phyloP scores from a whole-genome alignment of 441 rosid species.

The Gossypium aridum region DNA sequence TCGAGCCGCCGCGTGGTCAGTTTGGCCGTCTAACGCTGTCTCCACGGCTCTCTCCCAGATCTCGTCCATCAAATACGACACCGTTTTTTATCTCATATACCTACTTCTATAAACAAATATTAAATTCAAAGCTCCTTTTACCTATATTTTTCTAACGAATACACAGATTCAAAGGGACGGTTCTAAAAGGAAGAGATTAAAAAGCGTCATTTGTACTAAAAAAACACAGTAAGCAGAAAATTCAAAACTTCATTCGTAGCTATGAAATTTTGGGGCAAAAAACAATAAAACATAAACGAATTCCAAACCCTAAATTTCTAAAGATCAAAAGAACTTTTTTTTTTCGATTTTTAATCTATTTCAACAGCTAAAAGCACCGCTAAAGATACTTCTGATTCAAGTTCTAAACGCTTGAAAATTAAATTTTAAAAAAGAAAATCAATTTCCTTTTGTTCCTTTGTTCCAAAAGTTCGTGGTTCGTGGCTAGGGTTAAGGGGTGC shows the following conservation, averaged over 20 bases:
- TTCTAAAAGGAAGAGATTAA: not conserved
- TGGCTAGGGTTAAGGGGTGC: slow-evolving; percentile 18
- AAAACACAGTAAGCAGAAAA: not conserved
- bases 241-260: not conserved
- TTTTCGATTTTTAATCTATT: not conserved
- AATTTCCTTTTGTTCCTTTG: slow-evolving; percentile 6
- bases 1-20: slow-evolving; percentile 36
- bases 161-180: not conserved
- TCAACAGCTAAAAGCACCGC: not conserved
- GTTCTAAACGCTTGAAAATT: not conserved
- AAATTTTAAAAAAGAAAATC: not conserved
- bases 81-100: slow-evolving; percentile 7
- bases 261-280: not conserved
- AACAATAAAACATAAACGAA: not conserved
- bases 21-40: slow-evolving; percentile 56
- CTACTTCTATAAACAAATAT: not conserved
- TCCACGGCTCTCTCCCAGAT: slow-evolving; percentile 77
- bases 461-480: not conserved
- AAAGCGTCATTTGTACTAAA: not conserved
- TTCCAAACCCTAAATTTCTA: not conserved
- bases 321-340: not conserved
- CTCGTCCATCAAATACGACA: slow-evolving; percentile 52
- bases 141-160: not conserved
- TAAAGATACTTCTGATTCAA: not conserved
- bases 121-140: not conserved